Conservation (phyloP, 108 stramenopile species). For the Tribonema minus region DNA sequence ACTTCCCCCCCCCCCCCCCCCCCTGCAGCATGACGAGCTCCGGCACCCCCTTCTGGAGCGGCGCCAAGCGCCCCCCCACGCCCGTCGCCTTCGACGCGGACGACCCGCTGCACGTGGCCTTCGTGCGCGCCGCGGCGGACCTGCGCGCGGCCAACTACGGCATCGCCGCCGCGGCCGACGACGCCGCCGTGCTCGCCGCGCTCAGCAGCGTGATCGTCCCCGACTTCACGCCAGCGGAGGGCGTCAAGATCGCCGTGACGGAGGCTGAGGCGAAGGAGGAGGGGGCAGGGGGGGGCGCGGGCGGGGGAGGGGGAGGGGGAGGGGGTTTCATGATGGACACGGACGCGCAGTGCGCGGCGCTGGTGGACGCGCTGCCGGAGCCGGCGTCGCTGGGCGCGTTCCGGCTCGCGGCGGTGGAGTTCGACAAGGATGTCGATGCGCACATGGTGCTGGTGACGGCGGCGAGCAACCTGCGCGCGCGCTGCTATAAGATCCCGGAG, state of each 20-base stretch:
- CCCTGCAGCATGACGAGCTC: constrained; percentile 67
- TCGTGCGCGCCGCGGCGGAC: constrained; percentile 85
- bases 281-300: constrained; percentile 61
- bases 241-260: constrained; percentile 93
- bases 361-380: constrained; percentile 69
- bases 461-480: constrained; percentile 87
- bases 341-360: constrained; percentile 64
- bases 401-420: constrained; percentile 80
- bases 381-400: constrained; percentile 78
- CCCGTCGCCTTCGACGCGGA: constrained; percentile 75
- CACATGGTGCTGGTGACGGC: constrained; percentile 97
- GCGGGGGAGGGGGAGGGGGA: neutral
- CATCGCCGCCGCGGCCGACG: constrained; percentile 49
- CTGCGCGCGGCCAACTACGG: constrained; percentile 72
- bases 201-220: constrained; percentile 84
- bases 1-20: no score
- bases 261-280: constrained; percentile 65
- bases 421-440: constrained; percentile 94
- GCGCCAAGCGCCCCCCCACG: constrained; percentile 86
- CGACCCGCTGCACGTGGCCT: constrained; percentile 80
- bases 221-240: constrained; percentile 81
- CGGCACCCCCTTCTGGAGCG: constrained; percentile 90
- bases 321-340: constrained; percentile 32
- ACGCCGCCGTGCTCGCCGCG: constrained; percentile 65
- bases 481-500: constrained; percentile 92